phyloP scores from a whole-genome alignment of 2,329 filamentous ascomycete species.

The Hypoxylon sp. region DNA sequence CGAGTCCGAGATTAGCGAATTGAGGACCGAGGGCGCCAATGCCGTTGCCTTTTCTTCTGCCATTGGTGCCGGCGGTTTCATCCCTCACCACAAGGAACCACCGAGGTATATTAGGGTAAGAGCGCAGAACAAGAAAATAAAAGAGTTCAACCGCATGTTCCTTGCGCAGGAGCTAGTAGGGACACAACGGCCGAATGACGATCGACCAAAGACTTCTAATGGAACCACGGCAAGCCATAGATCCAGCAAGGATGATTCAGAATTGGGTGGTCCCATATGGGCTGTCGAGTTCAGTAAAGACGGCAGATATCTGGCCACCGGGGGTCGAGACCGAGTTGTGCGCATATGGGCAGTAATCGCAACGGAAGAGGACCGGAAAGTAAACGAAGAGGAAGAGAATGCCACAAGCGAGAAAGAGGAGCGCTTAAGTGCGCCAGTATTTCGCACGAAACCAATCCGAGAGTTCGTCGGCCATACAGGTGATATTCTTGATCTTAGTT shows the following conservation, averaged over 20 bases:
- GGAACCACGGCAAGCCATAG: conserved; percentile 52
- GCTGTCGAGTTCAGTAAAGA: conserved; percentile 93
- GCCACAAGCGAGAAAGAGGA: conserved; percentile 65
- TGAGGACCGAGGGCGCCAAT: conserved; percentile 83
- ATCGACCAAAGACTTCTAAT: conserved; percentile 43
- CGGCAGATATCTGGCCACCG: conserved; percentile 91
- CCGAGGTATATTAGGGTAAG: conserved; percentile 92
- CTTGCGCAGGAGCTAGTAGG: conserved; percentile 89
- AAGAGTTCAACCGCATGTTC: conserved; percentile 89
- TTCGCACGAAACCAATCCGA: conserved; percentile 81
- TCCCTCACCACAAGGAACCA: conserved; percentile 88
- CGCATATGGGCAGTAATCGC: conserved; percentile 91
- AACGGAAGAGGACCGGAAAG: conserved; percentile 81
- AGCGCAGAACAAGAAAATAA: conserved; percentile 82
- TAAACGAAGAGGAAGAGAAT: conserved; percentile 78
- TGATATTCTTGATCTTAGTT: conserved; percentile 91
- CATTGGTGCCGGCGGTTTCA: conserved; percentile 80
- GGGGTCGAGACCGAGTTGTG: conserved; percentile 87
- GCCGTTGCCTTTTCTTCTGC: conserved; percentile 86
- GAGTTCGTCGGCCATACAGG: conserved; percentile 88
- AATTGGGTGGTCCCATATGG: conserved; percentile 82
- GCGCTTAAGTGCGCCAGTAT: conserved; percentile 89
- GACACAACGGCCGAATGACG: conserved; percentile 60
- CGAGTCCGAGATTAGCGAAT: conserved; percentile 77
- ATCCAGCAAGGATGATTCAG: conserved; percentile 56